phyloP scores from a whole-genome alignment of 2,329 filamentous ascomycete genomes.

The Whalleya microplaca region DNA sequence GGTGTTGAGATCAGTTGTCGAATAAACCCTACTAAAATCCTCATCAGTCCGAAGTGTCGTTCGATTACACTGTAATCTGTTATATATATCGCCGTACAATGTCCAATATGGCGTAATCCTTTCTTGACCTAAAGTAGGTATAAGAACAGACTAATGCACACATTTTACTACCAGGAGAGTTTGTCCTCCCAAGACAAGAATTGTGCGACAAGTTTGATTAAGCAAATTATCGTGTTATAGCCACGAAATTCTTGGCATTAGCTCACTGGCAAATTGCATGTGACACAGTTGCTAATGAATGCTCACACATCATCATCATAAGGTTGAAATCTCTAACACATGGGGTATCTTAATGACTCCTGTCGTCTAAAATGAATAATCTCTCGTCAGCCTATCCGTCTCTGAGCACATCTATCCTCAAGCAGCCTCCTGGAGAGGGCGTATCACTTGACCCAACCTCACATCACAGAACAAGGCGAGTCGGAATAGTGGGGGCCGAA shows the following conservation, averaged over 20 bases:
- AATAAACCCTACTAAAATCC: slow-evolving; percentile 27
- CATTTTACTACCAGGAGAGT: too few relatives aligned
- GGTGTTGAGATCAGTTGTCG: slow-evolving; percentile 30
- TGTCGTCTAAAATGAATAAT: not conserved
- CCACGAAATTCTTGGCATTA: too few relatives aligned
- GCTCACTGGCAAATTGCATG: too few relatives aligned
- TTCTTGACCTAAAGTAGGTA: too few relatives aligned
- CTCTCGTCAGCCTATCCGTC: not conserved
- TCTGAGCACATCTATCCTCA: not conserved
- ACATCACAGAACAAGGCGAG: slow-evolving; percentile 65
- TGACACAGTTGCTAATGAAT: not conserved
- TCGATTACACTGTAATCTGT: not conserved
- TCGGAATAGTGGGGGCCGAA: slow-evolving; percentile 69
- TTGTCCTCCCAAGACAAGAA: too few relatives aligned
- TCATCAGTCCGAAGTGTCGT: not conserved
- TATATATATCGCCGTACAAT: too few relatives aligned
- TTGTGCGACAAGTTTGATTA: too few relatives aligned
- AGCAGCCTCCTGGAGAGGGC: not conserved
- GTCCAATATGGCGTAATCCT: too few relatives aligned
- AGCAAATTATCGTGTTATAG: too few relatives aligned
- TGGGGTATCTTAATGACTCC: not conserved
- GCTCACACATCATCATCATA: not conserved
- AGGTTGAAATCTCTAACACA: not conserved
- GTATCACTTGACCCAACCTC: slow-evolving; percentile 7
- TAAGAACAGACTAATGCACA: too few relatives aligned